These are phyloP conservation scores for Fusarium equiseti DNA, from an alignment of 2,329 filamentous ascomycete species.

Conservation along the genomic window DNA sequence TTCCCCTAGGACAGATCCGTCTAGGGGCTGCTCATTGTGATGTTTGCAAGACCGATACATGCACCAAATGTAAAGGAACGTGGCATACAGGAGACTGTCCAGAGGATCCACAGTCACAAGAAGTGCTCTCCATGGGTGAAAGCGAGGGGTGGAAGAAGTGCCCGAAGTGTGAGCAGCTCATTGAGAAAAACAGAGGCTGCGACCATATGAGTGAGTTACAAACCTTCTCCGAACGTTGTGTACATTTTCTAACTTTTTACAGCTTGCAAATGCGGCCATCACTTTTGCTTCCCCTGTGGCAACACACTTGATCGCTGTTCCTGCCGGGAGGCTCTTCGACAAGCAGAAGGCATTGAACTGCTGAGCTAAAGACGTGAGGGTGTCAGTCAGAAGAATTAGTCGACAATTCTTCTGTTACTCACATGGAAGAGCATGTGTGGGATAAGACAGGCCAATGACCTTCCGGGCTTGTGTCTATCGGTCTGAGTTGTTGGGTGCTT, in stretches of 20 bases:
- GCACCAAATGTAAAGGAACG: constrained; percentile 61
- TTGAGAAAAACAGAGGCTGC: constrained; percentile 64
- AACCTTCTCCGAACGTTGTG: not conserved
- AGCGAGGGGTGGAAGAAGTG: constrained; percentile 65
- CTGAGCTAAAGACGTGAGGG: not conserved
- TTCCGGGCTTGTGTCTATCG: too few relatives aligned
- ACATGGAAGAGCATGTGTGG: not conserved
- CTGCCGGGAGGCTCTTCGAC: not conserved
- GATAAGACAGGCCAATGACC: too few relatives aligned
- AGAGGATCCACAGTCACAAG: constrained; percentile 55
- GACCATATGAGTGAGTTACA: constrained; percentile 66
- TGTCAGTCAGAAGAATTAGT: not conserved
- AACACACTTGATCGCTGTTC: not conserved
- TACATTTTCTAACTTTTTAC: too few relatives aligned
- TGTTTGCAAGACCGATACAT: constrained; percentile 59
- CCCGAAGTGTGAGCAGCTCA: constrained; percentile 56
- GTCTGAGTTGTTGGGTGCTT: not conserved
- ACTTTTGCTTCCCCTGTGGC: not conserved
- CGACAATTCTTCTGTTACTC: not conserved
- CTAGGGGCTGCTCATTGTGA: constrained; percentile 56
- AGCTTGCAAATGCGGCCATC: not conserved
- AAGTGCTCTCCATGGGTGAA: constrained; percentile 56
- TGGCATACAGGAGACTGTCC: constrained; percentile 62
- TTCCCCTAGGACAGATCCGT: constrained; percentile 52
- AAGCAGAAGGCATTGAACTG: not conserved